Conservation (phyloP, 331 rosid species). For the Phaseolus coccineus region DNA sequence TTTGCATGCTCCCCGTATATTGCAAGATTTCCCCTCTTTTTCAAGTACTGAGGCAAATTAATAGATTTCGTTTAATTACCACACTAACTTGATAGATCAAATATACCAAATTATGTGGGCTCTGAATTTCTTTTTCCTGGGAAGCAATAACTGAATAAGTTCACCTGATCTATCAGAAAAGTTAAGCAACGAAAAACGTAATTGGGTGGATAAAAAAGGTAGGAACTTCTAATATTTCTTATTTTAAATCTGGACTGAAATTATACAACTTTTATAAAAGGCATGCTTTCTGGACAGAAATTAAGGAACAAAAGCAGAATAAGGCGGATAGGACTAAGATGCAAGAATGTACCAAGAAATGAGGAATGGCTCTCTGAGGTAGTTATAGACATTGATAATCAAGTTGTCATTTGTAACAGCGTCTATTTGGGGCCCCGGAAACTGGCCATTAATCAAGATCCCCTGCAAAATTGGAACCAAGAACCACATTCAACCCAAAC, state of each 20-base stretch:
- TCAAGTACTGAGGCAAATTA: slow-evolving; percentile 1
- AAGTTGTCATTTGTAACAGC: slow-evolving; percentile 93
- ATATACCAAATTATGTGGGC: background rate
- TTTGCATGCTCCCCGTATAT: background rate
- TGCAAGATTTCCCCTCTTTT: slow-evolving; percentile 13
- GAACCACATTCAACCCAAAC: slow-evolving; percentile 30
- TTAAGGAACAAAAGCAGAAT: slow-evolving; percentile 30
- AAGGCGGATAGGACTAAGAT: background rate
- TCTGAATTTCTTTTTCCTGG: background rate
- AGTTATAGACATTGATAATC: slow-evolving; percentile 83
- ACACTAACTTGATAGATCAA: slow-evolving; percentile 25
- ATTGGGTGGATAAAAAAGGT: background rate
- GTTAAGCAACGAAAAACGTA: background rate
- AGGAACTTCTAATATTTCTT: slow-evolving; percentile 17
- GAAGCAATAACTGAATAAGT: background rate
- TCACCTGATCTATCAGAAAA: slow-evolving; percentile 42
- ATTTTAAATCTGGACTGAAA: slow-evolving; percentile 12
- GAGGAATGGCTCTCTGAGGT: slow-evolving; percentile 86
- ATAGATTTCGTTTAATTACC: slow-evolving; percentile 10
- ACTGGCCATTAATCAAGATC: slow-evolving; percentile 94
- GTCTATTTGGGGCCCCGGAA: slow-evolving; percentile 97
- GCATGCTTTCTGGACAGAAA: background rate
- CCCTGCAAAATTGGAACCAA: slow-evolving; percentile 65
- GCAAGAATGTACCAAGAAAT: slow-evolving; percentile 73
- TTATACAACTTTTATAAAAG: slow-evolving; percentile 15